These are phyloP conservation scores for Brasilioporus rufonigricans DNA, from an alignment of 768 basidiomycete species.

Conservation along the genomic window DNA sequence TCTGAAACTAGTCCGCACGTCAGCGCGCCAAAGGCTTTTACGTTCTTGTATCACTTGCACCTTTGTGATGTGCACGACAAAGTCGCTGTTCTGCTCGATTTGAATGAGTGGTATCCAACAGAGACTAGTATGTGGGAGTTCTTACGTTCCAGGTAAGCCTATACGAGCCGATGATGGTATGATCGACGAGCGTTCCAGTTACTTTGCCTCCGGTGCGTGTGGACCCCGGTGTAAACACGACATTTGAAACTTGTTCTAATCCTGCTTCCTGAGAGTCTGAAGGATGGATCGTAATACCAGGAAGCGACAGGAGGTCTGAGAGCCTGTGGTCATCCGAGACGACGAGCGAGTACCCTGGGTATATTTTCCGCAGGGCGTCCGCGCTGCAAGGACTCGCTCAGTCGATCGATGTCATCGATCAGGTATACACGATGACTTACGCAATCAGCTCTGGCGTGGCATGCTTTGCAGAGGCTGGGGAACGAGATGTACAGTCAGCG, in stretches of 20 bases:
- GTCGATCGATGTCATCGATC: constrained; percentile 4
- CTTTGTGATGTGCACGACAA: constrained; percentile 49
- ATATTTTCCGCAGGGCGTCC: constrained; percentile 52
- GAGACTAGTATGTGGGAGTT: neutral
- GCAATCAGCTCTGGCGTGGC: constrained; percentile 43
- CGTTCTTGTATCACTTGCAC: constrained; percentile 34
- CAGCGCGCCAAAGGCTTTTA: neutral
- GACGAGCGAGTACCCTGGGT: constrained; percentile 62
- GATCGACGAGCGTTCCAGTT: constrained; percentile 54
- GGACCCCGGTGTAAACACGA: constrained; percentile 48
- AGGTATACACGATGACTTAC: constrained; percentile 31
- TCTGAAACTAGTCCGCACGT: constrained; percentile 30
- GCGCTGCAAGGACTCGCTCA: constrained; percentile 26
- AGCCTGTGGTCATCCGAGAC: constrained; percentile 46
- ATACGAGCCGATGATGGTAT: constrained; percentile 54
- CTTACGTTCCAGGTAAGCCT: constrained; percentile 58
- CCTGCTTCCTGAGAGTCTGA: constrained; percentile 46
- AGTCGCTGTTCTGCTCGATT: constrained; percentile 48
- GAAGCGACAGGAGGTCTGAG: constrained; percentile 49
- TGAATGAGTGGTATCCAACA: neutral
- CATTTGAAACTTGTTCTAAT: constrained; percentile 46
- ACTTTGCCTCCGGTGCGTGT: constrained; percentile 37
- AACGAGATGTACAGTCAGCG: constrained; percentile 1
- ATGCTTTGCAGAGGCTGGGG: constrained; percentile 52
- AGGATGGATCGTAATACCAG: constrained; percentile 45